Percentiles rank a stretch among this genome's conserved stretches.
phyloP scores from a whole-genome alignment of 768 basidiomycete genomes.

The Exidia glandulosa region DNA sequence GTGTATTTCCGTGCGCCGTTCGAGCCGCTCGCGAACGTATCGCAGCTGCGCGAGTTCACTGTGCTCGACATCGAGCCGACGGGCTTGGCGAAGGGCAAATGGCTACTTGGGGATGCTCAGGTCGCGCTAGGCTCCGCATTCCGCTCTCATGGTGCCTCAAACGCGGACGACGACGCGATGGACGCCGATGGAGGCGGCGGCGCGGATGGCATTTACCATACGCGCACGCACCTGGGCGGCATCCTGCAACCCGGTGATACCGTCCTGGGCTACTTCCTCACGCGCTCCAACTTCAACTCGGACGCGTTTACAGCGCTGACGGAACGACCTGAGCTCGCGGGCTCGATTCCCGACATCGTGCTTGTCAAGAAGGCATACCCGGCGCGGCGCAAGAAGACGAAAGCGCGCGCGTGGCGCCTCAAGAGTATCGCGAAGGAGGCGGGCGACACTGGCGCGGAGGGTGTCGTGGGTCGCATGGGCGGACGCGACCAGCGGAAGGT shows the following conservation, averaged over 20 bases:
- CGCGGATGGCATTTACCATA: conserved; percentile 80
- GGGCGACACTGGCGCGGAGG: conserved; percentile 58
- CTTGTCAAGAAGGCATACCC: conserved; percentile 95
- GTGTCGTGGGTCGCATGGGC: conserved; percentile 83
- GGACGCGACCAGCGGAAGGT: conserved; percentile 87
- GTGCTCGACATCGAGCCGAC: conserved; percentile 90
- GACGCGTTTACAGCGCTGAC: conserved; percentile 64
- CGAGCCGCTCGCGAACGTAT: conserved; percentile 66
- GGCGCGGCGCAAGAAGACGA: conserved; percentile 82
- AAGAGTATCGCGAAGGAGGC: conserved; percentile 88
- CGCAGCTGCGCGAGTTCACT: conserved; percentile 89
- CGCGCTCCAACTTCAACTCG: conserved; percentile 87
- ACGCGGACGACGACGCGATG: conserved; percentile 44
- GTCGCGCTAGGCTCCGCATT: conserved; percentile 79
- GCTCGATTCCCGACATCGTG: conserved; percentile 80
- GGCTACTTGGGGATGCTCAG: conserved; percentile 79
- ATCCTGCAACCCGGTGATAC: conserved; percentile 93
- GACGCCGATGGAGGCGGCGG: conserved; percentile 49
- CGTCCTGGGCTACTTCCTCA: conserved; percentile 82
- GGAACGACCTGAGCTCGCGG: conserved; percentile 20
- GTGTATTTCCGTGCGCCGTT: conserved; percentile 92
- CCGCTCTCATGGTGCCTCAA: conserved; percentile 33
- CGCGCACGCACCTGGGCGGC: conserved; percentile 90
- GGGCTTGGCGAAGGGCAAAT: conserved; percentile 58
- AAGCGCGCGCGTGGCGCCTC: conserved; percentile 75